A percentile compares a stretch with the other conserved stretches of the same genome.
These are phyloP conservation scores for Saccharum hybrid DNA, from an alignment of 202 grass and related monocot genomes.

Conservation along the genomic window DNA sequence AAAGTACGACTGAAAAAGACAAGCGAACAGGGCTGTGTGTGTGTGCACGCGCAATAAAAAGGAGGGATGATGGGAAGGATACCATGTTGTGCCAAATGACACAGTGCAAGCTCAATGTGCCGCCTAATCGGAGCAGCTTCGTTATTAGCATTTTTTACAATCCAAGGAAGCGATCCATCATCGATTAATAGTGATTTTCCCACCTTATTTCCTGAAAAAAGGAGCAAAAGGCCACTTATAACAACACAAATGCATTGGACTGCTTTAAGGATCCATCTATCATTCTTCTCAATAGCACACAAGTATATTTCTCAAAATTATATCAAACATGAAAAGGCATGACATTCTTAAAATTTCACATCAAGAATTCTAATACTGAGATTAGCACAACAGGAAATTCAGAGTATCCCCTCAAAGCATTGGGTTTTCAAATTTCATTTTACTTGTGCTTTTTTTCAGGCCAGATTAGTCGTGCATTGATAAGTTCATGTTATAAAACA, in stretches of 20 bases:
- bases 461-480: background rate
- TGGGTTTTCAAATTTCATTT: background rate
- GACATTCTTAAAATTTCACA: conserved; percentile 3
- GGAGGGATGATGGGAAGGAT: background rate
- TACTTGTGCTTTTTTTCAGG: background rate
- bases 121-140: conserved; percentile 97
- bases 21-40: background rate
- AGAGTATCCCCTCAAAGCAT: background rate
- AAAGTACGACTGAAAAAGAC: too few species aligned
- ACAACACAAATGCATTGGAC: background rate
- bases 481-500: background rate
- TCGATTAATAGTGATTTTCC: conserved; percentile 89
- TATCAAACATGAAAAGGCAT: conserved; percentile 1
- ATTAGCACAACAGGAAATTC: background rate
- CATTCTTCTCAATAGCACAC: background rate
- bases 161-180: conserved; percentile 93
- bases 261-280: conserved; percentile 11
- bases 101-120: conserved; percentile 94
- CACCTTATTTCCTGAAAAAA: conserved; percentile 71
- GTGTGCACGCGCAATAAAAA: background rate
- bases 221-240: conserved; percentile 14
- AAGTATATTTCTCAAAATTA: conserved; percentile 3
- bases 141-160: conserved; percentile 96
- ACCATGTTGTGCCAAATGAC: conserved; percentile 99
- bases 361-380: background rate